A percentile compares a stretch with the other conserved stretches of the same genome.
These are phyloP conservation scores for Trametes coccinea DNA, from an alignment of 768 basidiomycete species.

Conservation along the genomic window DNA sequence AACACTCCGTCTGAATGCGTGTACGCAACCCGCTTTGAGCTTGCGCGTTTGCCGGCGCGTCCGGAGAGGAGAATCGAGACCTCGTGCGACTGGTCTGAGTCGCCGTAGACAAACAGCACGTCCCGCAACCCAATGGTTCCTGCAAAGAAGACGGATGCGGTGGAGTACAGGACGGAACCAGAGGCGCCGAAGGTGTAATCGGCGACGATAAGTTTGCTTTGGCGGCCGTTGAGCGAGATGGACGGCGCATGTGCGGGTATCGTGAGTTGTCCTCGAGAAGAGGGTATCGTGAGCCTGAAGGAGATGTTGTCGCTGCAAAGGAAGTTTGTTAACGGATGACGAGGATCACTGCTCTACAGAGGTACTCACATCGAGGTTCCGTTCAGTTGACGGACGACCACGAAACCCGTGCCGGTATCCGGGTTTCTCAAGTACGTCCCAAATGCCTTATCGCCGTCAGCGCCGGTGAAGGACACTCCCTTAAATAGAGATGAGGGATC, in stretches of 20 bases:
- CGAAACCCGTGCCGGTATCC: slow-evolving; percentile 65
- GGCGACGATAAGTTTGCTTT: slow-evolving; percentile 72
- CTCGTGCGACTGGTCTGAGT: slow-evolving; percentile 36
- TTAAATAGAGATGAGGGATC: slow-evolving; percentile 18
- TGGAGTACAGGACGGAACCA: slow-evolving; percentile 64
- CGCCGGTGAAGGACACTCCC: slow-evolving; percentile 31
- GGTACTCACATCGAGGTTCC: slow-evolving; percentile 59
- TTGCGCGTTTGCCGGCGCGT: neutral
- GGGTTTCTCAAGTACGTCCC: slow-evolving; percentile 71
- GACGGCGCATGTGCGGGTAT: slow-evolving; percentile 55
- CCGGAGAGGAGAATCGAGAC: slow-evolving; percentile 31
- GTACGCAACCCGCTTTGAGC: slow-evolving; percentile 29
- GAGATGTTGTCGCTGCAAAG: slow-evolving; percentile 43
- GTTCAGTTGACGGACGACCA: slow-evolving; percentile 64
- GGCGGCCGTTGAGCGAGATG: slow-evolving; percentile 67
- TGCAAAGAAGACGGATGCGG: slow-evolving; percentile 71
- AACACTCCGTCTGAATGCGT: slow-evolving; percentile 28
- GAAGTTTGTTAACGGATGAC: neutral
- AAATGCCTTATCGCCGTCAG: slow-evolving; percentile 49
- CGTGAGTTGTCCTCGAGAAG: slow-evolving; percentile 50
- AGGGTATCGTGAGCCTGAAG: slow-evolving; percentile 65
- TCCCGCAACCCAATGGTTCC: slow-evolving; percentile 45
- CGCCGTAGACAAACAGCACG: slow-evolving; percentile 43
- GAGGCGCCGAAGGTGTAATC: slow-evolving; percentile 66
- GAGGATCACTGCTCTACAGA: too few species aligned